These are phyloP conservation scores for Suillus americanus DNA, from an alignment of 768 basidiomycete genomes.

Conservation along the genomic window DNA sequence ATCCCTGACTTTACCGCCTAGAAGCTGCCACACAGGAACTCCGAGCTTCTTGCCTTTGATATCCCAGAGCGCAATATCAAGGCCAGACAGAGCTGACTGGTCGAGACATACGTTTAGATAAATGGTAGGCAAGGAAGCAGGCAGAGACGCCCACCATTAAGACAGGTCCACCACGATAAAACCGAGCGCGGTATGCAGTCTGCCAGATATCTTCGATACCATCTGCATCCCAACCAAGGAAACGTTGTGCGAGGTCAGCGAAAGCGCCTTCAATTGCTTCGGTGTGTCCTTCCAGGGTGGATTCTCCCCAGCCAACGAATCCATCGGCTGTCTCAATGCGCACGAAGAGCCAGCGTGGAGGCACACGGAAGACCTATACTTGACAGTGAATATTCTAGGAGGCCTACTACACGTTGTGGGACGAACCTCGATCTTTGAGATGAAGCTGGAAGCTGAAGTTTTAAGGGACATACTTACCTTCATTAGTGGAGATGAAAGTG, in stretches of 20 bases:
- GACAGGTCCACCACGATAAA: slow-evolving; percentile 73
- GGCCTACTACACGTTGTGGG: not conserved
- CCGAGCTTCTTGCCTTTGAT: slow-evolving; percentile 79
- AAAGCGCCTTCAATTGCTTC: slow-evolving; percentile 73
- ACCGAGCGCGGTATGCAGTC: slow-evolving; percentile 61
- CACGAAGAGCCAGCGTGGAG: slow-evolving; percentile 73
- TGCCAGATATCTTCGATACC: slow-evolving; percentile 76
- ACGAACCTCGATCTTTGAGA: slow-evolving; percentile 30
- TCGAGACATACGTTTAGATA: not conserved
- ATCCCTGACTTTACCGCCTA: slow-evolving; percentile 69
- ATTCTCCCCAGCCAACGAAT: slow-evolving; percentile 74
- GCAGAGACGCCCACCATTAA: slow-evolving; percentile 48
- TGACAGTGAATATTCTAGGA: not conserved
- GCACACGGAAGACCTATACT: slow-evolving; percentile 59
- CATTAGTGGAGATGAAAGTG: not conserved
- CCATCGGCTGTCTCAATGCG: slow-evolving; percentile 65
- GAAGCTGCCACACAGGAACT: slow-evolving; percentile 61
- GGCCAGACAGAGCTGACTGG: slow-evolving; percentile 53
- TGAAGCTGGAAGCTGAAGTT: slow-evolving; percentile 18
- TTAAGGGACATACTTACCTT: slow-evolving; percentile 14
- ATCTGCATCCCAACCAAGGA: slow-evolving; percentile 60
- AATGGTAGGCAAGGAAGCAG: not conserved
- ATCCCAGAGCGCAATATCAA: slow-evolving; percentile 76
- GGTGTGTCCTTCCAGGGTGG: slow-evolving; percentile 69
- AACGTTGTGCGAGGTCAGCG: slow-evolving; percentile 55